Base-by-base conservation (phyloP, 2,329 filamentous ascomycete genomes). In the Simplicillium aogashimaense region DNA sequence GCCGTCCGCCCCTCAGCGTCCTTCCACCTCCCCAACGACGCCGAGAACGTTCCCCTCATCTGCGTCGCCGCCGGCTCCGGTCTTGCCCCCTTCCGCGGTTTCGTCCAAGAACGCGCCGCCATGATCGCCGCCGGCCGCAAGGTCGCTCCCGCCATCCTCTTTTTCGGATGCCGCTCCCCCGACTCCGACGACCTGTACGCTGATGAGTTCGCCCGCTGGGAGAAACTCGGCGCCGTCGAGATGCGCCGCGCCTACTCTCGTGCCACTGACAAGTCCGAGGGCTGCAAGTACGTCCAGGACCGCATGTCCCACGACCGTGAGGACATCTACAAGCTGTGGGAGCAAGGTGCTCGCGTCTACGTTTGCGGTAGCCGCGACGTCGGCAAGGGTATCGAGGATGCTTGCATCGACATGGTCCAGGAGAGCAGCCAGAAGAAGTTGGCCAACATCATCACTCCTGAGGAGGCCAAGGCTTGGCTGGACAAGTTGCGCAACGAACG, bases 1-100 rank as follows among this genome's bases (percentile, higher is more conserved):
- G 53, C 78, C 1, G 60, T 70, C 14, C 64, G 66, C 2, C 59
- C 59, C 3, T 64, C 65, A 0, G 47, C 5, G 51, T 57, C 64
- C 8, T 75, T 77, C 59, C 66, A 67, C 42, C 63, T 76, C 1
- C 72, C 73, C 0, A 47, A 53, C 12, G 60, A 67, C 40, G 53
- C 60, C 0, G 65, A 65, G 38, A 64, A 53, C 31, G 69, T 62
- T 0, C 72, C 74, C 2, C 51, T 77, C 33, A 65, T 78, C 47
- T 68, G 67, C 54, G 54, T 76, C 13, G 67, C 57, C 4, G 70
- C 71, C 1, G 72, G 72, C 5, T 69, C 72, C 0, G 78, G 77
- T 0, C 56, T 81, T 1, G 77, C 77, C 0, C 78, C 78, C 0
- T 81, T 82, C 66, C 67, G 74, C 1, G 77, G 71, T 0, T 82